A percentile compares a stretch with the other conserved stretches of the same genome.
Evolutionary conservation across 2,329 filamentous ascomycete species (phyloP).

Genomic region (Microdochium paspali): DNA sequence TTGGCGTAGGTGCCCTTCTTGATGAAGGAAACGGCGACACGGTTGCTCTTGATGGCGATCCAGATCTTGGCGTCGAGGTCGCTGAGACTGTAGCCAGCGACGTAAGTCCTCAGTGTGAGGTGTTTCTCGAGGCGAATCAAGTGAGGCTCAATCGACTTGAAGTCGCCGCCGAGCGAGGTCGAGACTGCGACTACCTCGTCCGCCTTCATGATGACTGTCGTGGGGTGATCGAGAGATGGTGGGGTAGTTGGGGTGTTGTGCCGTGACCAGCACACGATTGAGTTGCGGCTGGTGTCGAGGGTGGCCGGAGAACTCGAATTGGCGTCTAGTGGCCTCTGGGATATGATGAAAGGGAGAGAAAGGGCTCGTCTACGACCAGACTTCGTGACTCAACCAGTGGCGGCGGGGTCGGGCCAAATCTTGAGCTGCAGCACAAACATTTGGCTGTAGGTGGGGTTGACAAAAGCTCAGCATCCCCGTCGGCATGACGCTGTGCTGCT

Average conservation of each 20-base stretch:
- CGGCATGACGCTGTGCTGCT: neutral
- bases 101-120: conserved; percentile 76
- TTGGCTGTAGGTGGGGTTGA: neutral
- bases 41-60: conserved; percentile 74
- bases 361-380: too few relatives aligned
- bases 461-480: neutral
- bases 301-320: neutral
- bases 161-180: conserved; percentile 52
- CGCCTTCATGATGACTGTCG: conserved; percentile 38
- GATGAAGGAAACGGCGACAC: conserved; percentile 71
- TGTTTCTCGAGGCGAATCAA: conserved; percentile 76
- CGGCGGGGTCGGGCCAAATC: neutral
- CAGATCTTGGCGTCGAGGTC: conserved; percentile 75
- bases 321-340: too few relatives aligned
- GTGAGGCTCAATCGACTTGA: conserved; percentile 70
- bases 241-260: neutral
- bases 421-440: neutral
- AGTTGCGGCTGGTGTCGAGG: neutral
- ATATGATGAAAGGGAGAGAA: too few relatives aligned
- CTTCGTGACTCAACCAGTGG: neutral
- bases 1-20: conserved; percentile 71
- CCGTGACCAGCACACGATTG: neutral
- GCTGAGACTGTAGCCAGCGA: conserved; percentile 70
- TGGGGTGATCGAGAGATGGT: conserved; percentile 2
- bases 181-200: conserved; percentile 44